phyloP scores from a whole-genome alignment of 352 stramenopile species.

The Pythium aristosporum region DNA sequence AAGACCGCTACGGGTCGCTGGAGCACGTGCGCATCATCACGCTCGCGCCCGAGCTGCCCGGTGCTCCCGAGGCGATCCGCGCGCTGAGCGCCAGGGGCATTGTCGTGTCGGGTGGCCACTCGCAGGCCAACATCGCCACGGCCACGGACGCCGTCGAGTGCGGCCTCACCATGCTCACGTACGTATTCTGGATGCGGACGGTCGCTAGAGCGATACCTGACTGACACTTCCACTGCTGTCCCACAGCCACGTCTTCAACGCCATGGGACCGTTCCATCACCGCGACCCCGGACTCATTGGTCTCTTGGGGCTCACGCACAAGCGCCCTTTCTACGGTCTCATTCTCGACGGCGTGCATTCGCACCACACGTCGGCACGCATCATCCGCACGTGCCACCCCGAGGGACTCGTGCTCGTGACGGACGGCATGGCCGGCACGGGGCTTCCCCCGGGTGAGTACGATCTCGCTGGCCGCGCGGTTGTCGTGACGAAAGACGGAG shows the following conservation, averaged over 20 bases:
- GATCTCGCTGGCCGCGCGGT: constrained; percentile 75
- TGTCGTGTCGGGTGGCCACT: constrained; percentile 77
- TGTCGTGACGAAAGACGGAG: constrained; percentile 40
- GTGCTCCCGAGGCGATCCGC: constrained; percentile 52
- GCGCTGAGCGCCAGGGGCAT: constrained; percentile 44
- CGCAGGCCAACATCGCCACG: constrained; percentile 63
- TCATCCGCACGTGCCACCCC: constrained; percentile 82
- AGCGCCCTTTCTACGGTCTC: constrained; percentile 72
- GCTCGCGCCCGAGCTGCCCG: constrained; percentile 82
- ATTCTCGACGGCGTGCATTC: constrained; percentile 89
- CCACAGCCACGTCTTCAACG: constrained; percentile 85
- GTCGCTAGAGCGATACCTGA: not conserved
- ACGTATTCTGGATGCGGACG: constrained; percentile 9
- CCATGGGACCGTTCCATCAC: constrained; percentile 91
- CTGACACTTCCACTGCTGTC: not conserved
- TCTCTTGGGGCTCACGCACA: constrained; percentile 56
- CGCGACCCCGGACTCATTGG: constrained; percentile 88
- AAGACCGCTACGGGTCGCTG: constrained; percentile 54
- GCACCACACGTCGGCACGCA: constrained; percentile 72
- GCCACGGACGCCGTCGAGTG: constrained; percentile 58
- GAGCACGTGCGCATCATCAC: constrained; percentile 79
- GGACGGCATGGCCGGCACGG: constrained; percentile 84
- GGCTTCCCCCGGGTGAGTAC: constrained; percentile 63
- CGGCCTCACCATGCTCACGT: constrained; percentile 84
- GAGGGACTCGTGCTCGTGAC: constrained; percentile 81